Evolutionary conservation across 805 yeast species (phyloP).

Genomic region (Wickerhamiella musiphila): DNA sequence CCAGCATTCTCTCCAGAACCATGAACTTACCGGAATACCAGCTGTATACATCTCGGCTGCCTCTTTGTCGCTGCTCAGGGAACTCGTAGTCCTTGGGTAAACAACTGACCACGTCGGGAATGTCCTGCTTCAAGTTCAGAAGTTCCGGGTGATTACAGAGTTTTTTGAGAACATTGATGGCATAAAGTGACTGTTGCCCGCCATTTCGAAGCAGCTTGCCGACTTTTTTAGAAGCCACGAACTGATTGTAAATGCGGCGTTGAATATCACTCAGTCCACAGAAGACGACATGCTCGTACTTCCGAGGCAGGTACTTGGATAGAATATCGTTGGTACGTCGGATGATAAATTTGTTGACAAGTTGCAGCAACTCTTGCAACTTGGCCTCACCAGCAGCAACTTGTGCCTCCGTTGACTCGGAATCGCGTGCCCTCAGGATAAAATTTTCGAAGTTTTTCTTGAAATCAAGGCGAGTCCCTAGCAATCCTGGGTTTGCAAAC

Average conservation of each 20-base stretch:
- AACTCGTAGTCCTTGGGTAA: constrained; percentile 62
- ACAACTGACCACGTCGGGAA: constrained; percentile 42
- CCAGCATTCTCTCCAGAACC: constrained; percentile 69
- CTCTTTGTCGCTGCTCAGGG: constrained; percentile 19
- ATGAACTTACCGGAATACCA: constrained; percentile 76
- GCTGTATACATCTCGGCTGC: constrained; percentile 51
- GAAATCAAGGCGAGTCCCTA: constrained; percentile 74
- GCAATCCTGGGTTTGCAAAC: constrained; percentile 85
- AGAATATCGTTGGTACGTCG: constrained; percentile 90
- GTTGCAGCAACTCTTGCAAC: constrained; percentile 46
- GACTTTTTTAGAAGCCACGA: constrained; percentile 65
- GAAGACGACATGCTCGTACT: constrained; percentile 93
- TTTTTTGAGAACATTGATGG: constrained; percentile 76
- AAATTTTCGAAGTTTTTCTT: constrained; percentile 67
- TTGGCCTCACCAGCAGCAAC: constrained; percentile 49
- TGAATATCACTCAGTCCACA: constrained; percentile 73
- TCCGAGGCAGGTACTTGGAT: constrained; percentile 85
- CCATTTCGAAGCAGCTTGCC: constrained; percentile 34
- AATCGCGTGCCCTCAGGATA: constrained; percentile 75
- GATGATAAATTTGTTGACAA: constrained; percentile 81
- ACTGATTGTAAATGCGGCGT: constrained; percentile 46
- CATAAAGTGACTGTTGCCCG: constrained; percentile 73
- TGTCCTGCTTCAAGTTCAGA: constrained; percentile 54
- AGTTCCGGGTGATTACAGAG: constrained; percentile 90
- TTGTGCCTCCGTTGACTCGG: constrained; percentile 71